These are phyloP conservation scores for Raddia guianensis DNA, from an alignment of 176 grass and related monocot genomes.

Conservation along the genomic window DNA sequence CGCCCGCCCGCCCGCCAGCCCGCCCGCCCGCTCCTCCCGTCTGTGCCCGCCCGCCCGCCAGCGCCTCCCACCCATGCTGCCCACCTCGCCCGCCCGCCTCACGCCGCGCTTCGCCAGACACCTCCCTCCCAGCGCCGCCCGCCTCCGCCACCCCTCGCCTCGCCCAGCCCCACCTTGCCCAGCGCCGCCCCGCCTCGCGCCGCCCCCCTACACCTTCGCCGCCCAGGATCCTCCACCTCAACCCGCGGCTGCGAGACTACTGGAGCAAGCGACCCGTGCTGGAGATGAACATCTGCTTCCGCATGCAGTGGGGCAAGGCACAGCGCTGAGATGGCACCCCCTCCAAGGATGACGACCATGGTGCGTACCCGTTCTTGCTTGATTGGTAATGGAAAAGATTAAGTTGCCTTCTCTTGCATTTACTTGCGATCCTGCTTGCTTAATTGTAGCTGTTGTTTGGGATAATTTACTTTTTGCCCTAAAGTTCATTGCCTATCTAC, in stretches of 20 bases:
- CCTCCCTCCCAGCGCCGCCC: no score
- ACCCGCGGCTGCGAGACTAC: constrained; percentile 76
- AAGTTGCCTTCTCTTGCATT: constrained; percentile 5
- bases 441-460: neutral
- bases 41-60: no score
- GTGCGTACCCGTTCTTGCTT: constrained; percentile 37
- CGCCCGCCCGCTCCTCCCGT: no score
- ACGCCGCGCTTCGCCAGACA: no score
- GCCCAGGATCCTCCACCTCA: constrained; percentile 92
- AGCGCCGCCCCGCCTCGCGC: no score
- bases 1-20: no score
- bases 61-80: no score
- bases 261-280: constrained; percentile 79
- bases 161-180: no score
- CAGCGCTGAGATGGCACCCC: constrained; percentile 71
- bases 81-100: no score
- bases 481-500: no score
- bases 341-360: constrained; percentile 58
- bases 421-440: neutral
- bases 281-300: constrained; percentile 90
- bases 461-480: no score
- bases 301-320: constrained; percentile 91
- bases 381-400: neutral
- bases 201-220: constrained; percentile 1
- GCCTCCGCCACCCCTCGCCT: no score